These are phyloP conservation scores for Podospora fimiseda DNA, from an alignment of 495 filamentous ascomycete species.

Conservation along the genomic window DNA sequence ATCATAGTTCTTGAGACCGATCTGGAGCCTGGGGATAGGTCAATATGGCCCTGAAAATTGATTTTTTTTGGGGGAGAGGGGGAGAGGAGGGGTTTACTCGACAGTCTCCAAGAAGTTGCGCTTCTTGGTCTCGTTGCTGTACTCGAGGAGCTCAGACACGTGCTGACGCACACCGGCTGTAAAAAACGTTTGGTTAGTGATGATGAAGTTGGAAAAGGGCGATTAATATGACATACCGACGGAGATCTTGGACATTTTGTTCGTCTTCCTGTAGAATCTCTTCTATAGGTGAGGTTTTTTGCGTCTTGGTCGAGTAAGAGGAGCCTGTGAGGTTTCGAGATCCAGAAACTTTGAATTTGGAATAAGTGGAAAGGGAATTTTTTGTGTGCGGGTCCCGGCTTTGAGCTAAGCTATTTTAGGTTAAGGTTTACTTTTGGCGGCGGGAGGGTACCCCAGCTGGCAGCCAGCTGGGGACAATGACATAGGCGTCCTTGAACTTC, in stretches of 20 bases:
- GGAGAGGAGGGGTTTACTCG: slow-evolving; percentile 18
- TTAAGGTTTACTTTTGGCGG: background rate
- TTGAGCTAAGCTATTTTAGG: background rate
- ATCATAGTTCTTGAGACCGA: slow-evolving; percentile 99
- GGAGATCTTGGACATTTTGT: slow-evolving; percentile 64
- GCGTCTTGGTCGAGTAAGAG: slow-evolving; percentile 31
- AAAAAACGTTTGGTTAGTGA: slow-evolving; percentile 19
- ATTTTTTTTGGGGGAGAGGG: background rate
- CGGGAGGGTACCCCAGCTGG: background rate
- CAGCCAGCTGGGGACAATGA: background rate
- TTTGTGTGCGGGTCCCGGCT: background rate
- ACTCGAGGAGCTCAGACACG: slow-evolving; percentile 82
- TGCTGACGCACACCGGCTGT: slow-evolving; percentile 93
- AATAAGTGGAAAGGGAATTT: background rate
- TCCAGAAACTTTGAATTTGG: background rate
- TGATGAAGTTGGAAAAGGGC: background rate
- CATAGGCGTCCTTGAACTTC: too few species aligned
- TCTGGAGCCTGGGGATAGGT: slow-evolving; percentile 80
- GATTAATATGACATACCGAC: slow-evolving; percentile 46
- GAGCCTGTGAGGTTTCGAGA: slow-evolving; percentile 8
- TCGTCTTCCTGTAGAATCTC: slow-evolving; percentile 35
- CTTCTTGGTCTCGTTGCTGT: slow-evolving; percentile 97
- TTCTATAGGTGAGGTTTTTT: slow-evolving; percentile 69
- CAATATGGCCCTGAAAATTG: background rate
- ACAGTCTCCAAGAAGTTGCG: slow-evolving; percentile 78